A percentile compares a stretch with the other conserved stretches of the same genome.
Evolutionary conservation across 768 basidiomycete genomes (phyloP).

Genomic region (Naematelia aurantialba): DNA sequence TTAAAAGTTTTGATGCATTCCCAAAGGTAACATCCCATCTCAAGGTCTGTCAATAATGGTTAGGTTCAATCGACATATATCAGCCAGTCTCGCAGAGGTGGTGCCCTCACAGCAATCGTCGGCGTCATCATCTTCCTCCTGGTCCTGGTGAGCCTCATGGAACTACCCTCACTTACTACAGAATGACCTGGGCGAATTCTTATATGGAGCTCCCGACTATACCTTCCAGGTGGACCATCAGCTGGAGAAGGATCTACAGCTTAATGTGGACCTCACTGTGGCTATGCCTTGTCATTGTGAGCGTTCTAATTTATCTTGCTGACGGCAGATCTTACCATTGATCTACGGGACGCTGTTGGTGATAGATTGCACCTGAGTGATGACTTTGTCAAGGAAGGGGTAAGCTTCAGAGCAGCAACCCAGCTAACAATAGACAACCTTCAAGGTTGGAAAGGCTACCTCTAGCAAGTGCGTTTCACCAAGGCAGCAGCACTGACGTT

Average conservation of each 20-base stretch:
- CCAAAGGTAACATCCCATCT: slow-evolving; percentile 37
- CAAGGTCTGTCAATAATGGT: not conserved
- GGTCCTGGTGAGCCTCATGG: slow-evolving; percentile 29
- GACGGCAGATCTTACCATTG: slow-evolving; percentile 70
- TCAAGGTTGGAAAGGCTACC: slow-evolving; percentile 77
- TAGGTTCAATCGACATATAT: slow-evolving; percentile 49
- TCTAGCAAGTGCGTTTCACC: slow-evolving; percentile 57
- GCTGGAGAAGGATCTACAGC: slow-evolving; percentile 59
- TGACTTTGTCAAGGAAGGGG: slow-evolving; percentile 78
- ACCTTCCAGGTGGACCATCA: slow-evolving; percentile 79
- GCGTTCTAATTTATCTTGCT: slow-evolving; percentile 46
- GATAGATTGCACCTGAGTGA: slow-evolving; percentile 80
- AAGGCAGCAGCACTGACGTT: not conserved
- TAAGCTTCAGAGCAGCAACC: slow-evolving; percentile 46
- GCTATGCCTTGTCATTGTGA: slow-evolving; percentile 89
- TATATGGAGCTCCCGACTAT: slow-evolving; percentile 90
- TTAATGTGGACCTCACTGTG: slow-evolving; percentile 89
- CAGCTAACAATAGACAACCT: slow-evolving; percentile 56
- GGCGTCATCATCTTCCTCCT: slow-evolving; percentile 44
- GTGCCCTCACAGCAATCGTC: slow-evolving; percentile 43
- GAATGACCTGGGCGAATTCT: slow-evolving; percentile 83
- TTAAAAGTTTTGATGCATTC: slow-evolving; percentile 50
- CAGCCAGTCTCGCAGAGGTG: slow-evolving; percentile 38
- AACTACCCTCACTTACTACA: not conserved
- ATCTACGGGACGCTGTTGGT: slow-evolving; percentile 87